Conservation (phyloP, 2,329 filamentous ascomycete genomes). For the Trichocomaceae sp. region DNA sequence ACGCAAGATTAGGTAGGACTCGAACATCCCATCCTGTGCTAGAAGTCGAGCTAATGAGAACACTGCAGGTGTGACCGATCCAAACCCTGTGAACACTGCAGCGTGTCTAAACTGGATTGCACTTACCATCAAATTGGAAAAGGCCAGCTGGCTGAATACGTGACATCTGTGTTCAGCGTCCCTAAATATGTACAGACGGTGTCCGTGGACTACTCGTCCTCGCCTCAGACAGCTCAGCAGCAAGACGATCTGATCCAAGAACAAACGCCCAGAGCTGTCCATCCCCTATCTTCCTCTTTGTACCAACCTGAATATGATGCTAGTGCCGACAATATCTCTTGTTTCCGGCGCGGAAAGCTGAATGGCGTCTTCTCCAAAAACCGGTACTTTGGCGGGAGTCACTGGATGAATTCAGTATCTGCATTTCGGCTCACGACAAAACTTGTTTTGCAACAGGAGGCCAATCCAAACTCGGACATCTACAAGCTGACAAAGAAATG, state of each 20-base stretch:
- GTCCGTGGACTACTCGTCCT: not conserved
- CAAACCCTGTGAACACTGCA: slow-evolving; percentile 8
- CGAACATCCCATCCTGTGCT: slow-evolving; percentile 13
- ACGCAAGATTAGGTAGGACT: slow-evolving; percentile 19
- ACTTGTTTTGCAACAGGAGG: slow-evolving; percentile 32
- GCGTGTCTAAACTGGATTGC: not conserved
- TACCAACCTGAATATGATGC: not conserved
- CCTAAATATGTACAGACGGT: not conserved
- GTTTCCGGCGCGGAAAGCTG: not conserved
- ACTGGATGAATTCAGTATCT: slow-evolving; percentile 44
- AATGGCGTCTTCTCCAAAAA: slow-evolving; percentile 34
- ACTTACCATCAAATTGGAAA: not conserved
- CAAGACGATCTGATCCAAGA: too few species aligned
- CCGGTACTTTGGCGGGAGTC: slow-evolving; percentile 47
- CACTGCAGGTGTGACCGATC: slow-evolving; percentile 3
- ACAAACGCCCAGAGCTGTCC: too few species aligned
- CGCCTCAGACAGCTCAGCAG: not conserved
- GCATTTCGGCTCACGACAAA: slow-evolving; percentile 44
- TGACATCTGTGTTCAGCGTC: slow-evolving; percentile 7
- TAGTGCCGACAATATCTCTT: not conserved
- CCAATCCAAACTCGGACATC: not conserved
- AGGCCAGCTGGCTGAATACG: not conserved
- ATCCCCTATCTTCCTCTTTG: not conserved
- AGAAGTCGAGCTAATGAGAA: slow-evolving; percentile 28
- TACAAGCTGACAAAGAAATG: slow-evolving; percentile 3